phyloP scores from a whole-genome alignment of 371 early-diverging fungal genomes.

The Globomyces sp. region DNA sequence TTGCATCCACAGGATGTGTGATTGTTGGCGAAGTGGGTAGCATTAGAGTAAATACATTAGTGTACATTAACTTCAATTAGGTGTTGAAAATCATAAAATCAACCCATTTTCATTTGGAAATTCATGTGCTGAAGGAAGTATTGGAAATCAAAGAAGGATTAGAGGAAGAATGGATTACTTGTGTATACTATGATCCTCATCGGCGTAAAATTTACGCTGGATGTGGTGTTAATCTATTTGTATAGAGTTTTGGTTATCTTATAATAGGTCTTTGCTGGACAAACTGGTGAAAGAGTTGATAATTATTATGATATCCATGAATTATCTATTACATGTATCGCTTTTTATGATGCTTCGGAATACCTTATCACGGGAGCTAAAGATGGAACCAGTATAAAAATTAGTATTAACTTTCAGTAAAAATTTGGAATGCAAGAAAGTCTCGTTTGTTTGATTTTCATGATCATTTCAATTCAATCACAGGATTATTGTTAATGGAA shows the following conservation, averaged over 20 bases:
- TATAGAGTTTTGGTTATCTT: too few relatives aligned
- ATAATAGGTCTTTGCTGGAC: constrained; percentile 37
- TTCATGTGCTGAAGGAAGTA: background rate
- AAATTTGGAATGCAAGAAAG: constrained; percentile 45
- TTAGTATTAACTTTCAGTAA: constrained; percentile 25
- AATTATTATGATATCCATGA: constrained; percentile 38
- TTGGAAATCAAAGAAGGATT: constrained; percentile 15
- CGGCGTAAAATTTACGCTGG: constrained; percentile 35
- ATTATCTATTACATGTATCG: constrained; percentile 40
- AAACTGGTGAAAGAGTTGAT: constrained; percentile 37
- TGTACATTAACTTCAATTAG: constrained; percentile 10
- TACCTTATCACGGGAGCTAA: constrained; percentile 45
- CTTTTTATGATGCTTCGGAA: constrained; percentile 40
- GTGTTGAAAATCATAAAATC: constrained; percentile 15
- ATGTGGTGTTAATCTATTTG: constrained; percentile 29
- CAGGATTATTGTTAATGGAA: constrained; percentile 38
- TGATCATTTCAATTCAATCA: constrained; percentile 38
- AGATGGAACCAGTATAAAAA: constrained; percentile 35
- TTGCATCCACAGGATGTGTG: constrained; percentile 31
- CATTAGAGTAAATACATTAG: constrained; percentile 34
- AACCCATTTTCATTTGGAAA: constrained; percentile 20
- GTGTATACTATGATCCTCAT: constrained; percentile 24
- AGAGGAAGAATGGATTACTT: constrained; percentile 45
- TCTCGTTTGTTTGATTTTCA: constrained; percentile 39
- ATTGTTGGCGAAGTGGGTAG: constrained; percentile 47